Conservation (phyloP, 2,329 filamentous ascomycete genomes). For the Fusarium sp. region DNA sequence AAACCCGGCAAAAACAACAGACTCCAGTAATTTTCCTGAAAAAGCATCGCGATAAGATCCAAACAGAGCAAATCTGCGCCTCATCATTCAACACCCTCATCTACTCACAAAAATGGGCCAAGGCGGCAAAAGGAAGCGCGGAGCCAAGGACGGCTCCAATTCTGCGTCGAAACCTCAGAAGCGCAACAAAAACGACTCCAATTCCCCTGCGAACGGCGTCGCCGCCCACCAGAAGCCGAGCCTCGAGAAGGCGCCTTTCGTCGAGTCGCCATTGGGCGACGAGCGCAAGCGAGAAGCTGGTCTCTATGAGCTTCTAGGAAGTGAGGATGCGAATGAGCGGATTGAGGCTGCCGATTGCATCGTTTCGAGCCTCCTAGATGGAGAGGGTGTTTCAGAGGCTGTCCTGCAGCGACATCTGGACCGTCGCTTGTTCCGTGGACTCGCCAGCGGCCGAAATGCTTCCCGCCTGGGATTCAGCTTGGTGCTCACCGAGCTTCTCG, state of each 20-base stretch:
- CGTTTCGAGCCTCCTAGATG: slow-evolving; percentile 68
- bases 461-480: slow-evolving; percentile 91
- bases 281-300: slow-evolving; percentile 72
- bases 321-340: slow-evolving; percentile 70
- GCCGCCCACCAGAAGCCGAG: slow-evolving; percentile 45
- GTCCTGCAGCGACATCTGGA: slow-evolving; percentile 73
- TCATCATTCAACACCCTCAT: slow-evolving; percentile 10
- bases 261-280: slow-evolving; percentile 66
- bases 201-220: slow-evolving; percentile 37
- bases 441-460: slow-evolving; percentile 91
- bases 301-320: slow-evolving; percentile 74
- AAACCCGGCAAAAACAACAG: slow-evolving; percentile 35
- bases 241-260: slow-evolving; percentile 62
- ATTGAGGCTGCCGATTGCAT: slow-evolving; percentile 73
- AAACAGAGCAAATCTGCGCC: slow-evolving; percentile 18
- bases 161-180: slow-evolving; percentile 48
- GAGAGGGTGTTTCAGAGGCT: slow-evolving; percentile 65
- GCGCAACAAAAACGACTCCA: slow-evolving; percentile 51
- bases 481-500: slow-evolving; percentile 85
- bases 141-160: slow-evolving; percentile 52
- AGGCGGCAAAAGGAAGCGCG: slow-evolving; percentile 55
- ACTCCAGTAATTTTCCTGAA: slow-evolving; percentile 39
- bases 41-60: slow-evolving; percentile 31
- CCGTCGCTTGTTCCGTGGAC: slow-evolving; percentile 84
- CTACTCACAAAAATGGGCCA: slow-evolving; percentile 46